Conservation (phyloP, 2,329 filamentous ascomycete species). For the Geoglossum cookeanum region DNA sequence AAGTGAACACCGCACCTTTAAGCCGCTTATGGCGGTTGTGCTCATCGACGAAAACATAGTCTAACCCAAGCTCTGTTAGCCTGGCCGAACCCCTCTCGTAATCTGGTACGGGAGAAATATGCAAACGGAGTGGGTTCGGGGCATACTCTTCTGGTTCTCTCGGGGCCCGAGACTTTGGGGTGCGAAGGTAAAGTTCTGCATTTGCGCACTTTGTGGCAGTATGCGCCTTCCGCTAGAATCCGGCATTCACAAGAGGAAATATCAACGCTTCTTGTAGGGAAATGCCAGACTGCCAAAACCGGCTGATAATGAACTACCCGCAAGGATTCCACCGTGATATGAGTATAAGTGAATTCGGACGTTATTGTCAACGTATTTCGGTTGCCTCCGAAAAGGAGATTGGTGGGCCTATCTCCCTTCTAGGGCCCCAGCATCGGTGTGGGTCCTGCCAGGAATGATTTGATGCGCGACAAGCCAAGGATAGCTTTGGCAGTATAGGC, state of each 20-base stretch:
- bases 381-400: slow-evolving; percentile 1
- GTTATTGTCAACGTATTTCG: background rate
- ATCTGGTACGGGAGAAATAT: background rate
- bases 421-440: background rate
- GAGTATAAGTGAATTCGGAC: background rate
- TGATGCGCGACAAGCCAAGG: background rate
- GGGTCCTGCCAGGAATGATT: background rate
- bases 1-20: slow-evolving; percentile 46
- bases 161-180: slow-evolving; percentile 43
- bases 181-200: slow-evolving; percentile 62
- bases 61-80: slow-evolving; percentile 25
- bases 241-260: background rate
- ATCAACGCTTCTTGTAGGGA: background rate
- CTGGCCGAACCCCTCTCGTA: background rate
- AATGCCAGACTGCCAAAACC: background rate
- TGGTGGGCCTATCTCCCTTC: background rate
- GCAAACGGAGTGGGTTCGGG: slow-evolving; percentile 1
- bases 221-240: slow-evolving; percentile 42
- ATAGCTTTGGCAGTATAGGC: background rate
- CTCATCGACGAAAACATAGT: slow-evolving; percentile 98
- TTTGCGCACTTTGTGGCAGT: slow-evolving; percentile 46
- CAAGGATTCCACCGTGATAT: background rate
- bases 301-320: background rate
- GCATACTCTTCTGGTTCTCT: slow-evolving; percentile 70
- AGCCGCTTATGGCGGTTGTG: slow-evolving; percentile 94